Evolutionary conservation across 805 yeast genomes (phyloP), one percentile per base, ranked within the genome.

Genomic region (Wickerhamomyces silvicola): DNA sequence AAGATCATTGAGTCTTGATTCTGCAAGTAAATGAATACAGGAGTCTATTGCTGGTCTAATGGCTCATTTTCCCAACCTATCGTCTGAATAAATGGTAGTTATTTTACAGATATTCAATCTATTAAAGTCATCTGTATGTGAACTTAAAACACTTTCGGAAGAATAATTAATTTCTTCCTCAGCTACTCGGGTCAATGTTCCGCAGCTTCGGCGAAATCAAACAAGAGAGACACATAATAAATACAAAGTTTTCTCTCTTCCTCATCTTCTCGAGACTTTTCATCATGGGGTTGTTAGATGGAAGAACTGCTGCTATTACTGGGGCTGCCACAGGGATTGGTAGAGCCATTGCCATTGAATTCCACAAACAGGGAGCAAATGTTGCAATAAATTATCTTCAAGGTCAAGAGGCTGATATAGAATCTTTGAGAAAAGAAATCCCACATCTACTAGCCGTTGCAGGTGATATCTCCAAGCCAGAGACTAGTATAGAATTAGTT

Each of bases 301-400:
- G 60, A 5, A 62, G 64, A 41, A 56, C 56, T 7, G 66, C 60
- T 3, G 59, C 59, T 11, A 52, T 67, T 24, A 67, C 72, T 0
- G 72, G 73, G 6, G 72, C 65, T 10, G 61, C 64, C 28, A 61
- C 68, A 9, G 72, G 73, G 6, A 66, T 67, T 22, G 73, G 72
- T 6, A 46, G 62, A 18, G 68, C 62, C 22, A 60, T 66, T 30
- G 72, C 70, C 9, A 25, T 58, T 10, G 70, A 61, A 13, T 46
- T 64, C 51, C 60, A 66, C 28, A 38, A 51, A 21, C 60, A 63
- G 28, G 71, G 72, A 24, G 71, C 70, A 25, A 57, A 48, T 17
- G 58, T 67, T 12, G 56, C 62, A 17, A 56, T 64, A 22, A 62
- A 64, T 36, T 58, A 62, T 35, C 38, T 54, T 18, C 41, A 40